Percentiles rank a stretch among this genome's conserved stretches.
Conservation (phyloP, 192 early-diverging fungal species). For the Jimgerdemannia flammicorona region DNA sequence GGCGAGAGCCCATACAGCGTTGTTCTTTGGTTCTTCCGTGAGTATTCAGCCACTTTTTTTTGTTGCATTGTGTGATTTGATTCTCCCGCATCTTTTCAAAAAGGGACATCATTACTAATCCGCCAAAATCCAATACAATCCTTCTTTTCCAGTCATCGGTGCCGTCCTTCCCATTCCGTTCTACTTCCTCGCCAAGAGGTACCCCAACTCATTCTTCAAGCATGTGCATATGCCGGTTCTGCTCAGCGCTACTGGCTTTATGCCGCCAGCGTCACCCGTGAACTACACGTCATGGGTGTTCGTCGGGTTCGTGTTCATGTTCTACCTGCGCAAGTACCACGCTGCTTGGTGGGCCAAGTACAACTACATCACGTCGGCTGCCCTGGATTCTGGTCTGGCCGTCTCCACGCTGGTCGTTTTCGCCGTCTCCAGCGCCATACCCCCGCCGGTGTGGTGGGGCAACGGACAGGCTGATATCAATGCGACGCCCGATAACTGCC, state of each 20-base stretch:
- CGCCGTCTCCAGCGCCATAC: slow-evolving; percentile 27
- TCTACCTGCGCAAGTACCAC: slow-evolving; percentile 58
- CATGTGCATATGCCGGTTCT: slow-evolving; percentile 67
- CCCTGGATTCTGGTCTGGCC: slow-evolving; percentile 44
- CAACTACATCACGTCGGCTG: slow-evolving; percentile 52
- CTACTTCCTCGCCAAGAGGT: slow-evolving; percentile 55
- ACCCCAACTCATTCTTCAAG: slow-evolving; percentile 50
- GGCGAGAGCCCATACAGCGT: slow-evolving; percentile 36
- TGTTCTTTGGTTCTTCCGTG: slow-evolving; percentile 45
- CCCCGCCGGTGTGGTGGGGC: slow-evolving; percentile 49
- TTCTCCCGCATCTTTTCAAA: too few species aligned
- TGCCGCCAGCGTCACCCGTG: slow-evolving; percentile 56
- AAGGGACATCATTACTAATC: slow-evolving; percentile 36
- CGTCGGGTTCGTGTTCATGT: slow-evolving; percentile 68
- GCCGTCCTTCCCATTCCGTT: slow-evolving; percentile 67
- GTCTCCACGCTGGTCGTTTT: slow-evolving; percentile 38
- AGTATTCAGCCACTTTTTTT: neutral
- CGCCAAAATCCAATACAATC: slow-evolving; percentile 4
- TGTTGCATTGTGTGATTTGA: too few species aligned
- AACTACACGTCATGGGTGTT: slow-evolving; percentile 39
- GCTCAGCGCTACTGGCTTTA: slow-evolving; percentile 47
- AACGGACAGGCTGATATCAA: slow-evolving; percentile 33
- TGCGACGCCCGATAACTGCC: slow-evolving; percentile 38
- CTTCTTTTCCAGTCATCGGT: slow-evolving; percentile 39
- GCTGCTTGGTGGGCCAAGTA: slow-evolving; percentile 58